A percentile compares a stretch with the other conserved stretches of the same genome.
phyloP scores from a whole-genome alignment of 257 asterid species.

The Handroanthus guayacan region DNA sequence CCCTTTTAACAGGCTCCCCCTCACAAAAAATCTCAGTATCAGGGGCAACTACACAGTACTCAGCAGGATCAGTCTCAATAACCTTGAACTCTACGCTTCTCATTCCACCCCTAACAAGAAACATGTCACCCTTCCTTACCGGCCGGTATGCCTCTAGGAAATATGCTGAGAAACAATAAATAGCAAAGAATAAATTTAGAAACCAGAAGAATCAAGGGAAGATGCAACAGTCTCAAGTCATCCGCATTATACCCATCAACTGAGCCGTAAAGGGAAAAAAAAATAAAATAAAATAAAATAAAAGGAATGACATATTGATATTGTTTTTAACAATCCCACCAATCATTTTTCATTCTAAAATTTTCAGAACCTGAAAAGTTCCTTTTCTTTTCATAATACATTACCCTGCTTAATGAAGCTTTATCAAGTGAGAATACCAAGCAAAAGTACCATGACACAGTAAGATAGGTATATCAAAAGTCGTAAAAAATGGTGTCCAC shows the following conservation, averaged over 20 bases:
- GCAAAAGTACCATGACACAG: neutral
- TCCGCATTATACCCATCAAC: neutral
- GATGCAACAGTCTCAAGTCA: neutral
- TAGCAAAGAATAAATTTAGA: slow-evolving; percentile 20
- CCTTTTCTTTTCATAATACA: neutral
- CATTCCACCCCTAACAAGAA: slow-evolving; percentile 91
- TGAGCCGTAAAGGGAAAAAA: neutral
- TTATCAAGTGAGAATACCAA: neutral
- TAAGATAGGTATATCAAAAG: slow-evolving; percentile 1
- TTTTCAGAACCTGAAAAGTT: neutral
- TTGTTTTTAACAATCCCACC: neutral
- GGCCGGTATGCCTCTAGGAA: slow-evolving; percentile 86
- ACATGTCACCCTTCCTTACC: slow-evolving; percentile 79
- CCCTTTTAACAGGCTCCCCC: slow-evolving; percentile 82
- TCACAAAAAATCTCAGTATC: slow-evolving; percentile 90
- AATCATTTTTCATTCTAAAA: neutral
- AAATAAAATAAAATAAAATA: neutral
- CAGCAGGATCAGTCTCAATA: slow-evolving; percentile 78
- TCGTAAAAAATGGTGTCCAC: neutral
- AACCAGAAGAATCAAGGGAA: slow-evolving; percentile 15
- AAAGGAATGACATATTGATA: too few species aligned
- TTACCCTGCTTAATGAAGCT: neutral
- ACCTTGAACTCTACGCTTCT: slow-evolving; percentile 83
- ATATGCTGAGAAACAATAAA: slow-evolving; percentile 57
- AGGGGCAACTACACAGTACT: slow-evolving; percentile 87